phyloP scores from a whole-genome alignment of 1,284 basidiomycete genomes.

The Marasmius tenuissimus region DNA sequence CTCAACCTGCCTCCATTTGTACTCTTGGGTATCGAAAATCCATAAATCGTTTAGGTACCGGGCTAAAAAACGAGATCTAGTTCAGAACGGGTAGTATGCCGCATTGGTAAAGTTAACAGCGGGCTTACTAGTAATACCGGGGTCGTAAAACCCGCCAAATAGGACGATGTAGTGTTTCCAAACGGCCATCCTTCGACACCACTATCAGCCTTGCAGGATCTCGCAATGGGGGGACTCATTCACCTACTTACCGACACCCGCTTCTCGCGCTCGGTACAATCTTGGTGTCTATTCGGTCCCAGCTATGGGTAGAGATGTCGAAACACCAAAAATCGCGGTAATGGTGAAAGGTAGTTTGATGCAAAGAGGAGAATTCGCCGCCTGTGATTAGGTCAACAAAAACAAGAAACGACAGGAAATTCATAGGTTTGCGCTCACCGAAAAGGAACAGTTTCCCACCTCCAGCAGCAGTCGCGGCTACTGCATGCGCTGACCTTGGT shows the following conservation, averaged over 20 bases:
- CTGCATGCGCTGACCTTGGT: conserved; percentile 82
- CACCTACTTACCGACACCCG: conserved; percentile 68
- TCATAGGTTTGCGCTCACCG: conserved; percentile 41
- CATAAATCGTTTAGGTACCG: conserved; percentile 87
- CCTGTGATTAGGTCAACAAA: conserved; percentile 37
- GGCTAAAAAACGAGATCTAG: conserved; percentile 40
- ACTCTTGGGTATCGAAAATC: conserved; percentile 87
- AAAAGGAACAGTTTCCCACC: conserved; percentile 87
- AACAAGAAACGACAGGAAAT: not conserved
- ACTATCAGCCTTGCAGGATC: not conserved
- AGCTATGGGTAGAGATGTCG: conserved; percentile 71
- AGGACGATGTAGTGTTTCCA: conserved; percentile 89
- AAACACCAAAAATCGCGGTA: conserved; percentile 89
- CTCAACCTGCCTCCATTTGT: conserved; percentile 85
- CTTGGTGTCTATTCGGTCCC: conserved; percentile 91
- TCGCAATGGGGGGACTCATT: not conserved
- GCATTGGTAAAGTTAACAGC: not conserved
- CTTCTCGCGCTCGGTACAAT: conserved; percentile 79
- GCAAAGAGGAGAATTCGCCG: conserved; percentile 83
- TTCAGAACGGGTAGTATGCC: not conserved
- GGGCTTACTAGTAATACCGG: conserved; percentile 67
- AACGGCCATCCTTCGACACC: conserved; percentile 69
- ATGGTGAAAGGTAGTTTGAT: conserved; percentile 90
- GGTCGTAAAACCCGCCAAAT: conserved; percentile 88
- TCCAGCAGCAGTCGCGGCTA: conserved; percentile 67